Evolutionary conservation across 306 rosid species (phyloP).

Genomic region (Rosa persica): DNA sequence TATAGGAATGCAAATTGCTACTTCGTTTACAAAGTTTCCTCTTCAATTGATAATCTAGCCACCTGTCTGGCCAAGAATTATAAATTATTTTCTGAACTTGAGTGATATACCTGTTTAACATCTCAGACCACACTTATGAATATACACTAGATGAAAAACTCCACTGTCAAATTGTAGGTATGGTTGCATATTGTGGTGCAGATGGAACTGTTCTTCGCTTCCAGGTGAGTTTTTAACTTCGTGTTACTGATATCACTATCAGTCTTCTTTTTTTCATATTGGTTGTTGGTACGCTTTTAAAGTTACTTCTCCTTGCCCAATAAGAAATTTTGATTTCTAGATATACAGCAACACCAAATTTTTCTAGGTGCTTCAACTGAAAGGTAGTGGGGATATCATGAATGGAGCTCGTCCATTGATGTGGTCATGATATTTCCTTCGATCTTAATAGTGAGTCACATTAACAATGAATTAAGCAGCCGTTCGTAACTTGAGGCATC

Average conservation of each 20-base stretch:
- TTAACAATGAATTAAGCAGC: not conserved
- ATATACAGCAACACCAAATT: not conserved
- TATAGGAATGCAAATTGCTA: not conserved
- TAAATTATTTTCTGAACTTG: not conserved
- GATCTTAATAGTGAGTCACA: not conserved
- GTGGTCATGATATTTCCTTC: not conserved
- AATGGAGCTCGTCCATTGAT: not conserved
- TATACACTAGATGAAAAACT: constrained; percentile 5
- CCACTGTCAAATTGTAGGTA: constrained; percentile 51
- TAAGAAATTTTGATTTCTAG: not conserved
- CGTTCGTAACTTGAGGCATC: not conserved
- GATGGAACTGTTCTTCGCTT: constrained; percentile 76
- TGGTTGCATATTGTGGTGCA: constrained; percentile 82
- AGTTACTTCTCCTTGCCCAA: not conserved
- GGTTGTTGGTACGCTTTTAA: not conserved
- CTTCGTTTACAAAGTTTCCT: not conserved
- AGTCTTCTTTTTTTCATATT: not conserved
- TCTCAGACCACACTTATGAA: not conserved
- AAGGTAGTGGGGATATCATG: not conserved
- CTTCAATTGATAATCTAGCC: constrained; percentile 1
- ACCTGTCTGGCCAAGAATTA: not conserved
- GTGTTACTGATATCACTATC: not conserved
- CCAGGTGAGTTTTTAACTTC: constrained; percentile 55
- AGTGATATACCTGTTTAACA: not conserved
- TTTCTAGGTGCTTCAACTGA: not conserved